Evolutionary conservation across 805 yeast species (phyloP).

Genomic region (Wickerhamomyces chambardii): DNA sequence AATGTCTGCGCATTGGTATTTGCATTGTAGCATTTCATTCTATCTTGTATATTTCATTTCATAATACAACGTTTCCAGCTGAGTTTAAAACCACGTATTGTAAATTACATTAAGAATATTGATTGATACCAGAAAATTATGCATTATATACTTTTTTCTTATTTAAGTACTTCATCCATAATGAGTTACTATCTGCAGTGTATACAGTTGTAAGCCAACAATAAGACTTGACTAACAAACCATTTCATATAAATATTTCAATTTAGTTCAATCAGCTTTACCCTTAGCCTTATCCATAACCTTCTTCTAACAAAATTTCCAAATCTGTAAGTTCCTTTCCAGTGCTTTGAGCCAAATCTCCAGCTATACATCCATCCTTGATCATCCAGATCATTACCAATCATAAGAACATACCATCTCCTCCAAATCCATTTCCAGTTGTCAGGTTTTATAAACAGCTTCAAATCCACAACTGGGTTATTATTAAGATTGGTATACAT

Average conservation of each 20-base stretch:
- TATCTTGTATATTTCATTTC: too few relatives aligned
- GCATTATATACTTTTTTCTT: too few relatives aligned
- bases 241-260: background rate
- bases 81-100: too few relatives aligned
- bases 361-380: slow-evolving; percentile 77
- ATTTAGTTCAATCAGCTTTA: background rate
- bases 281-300: slow-evolving; percentile 43
- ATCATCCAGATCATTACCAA: slow-evolving; percentile 57
- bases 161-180: too few relatives aligned
- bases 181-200: too few relatives aligned
- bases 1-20: too few relatives aligned
- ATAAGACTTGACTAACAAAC: too few relatives aligned
- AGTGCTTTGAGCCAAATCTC: slow-evolving; percentile 33
- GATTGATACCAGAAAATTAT: too few relatives aligned
- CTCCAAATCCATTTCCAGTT: slow-evolving; percentile 65
- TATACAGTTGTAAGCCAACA: too few relatives aligned
- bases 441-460: slow-evolving; percentile 37
- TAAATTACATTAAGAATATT: too few relatives aligned
- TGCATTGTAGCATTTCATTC: too few relatives aligned
- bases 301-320: slow-evolving; percentile 62
- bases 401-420: slow-evolving; percentile 68
- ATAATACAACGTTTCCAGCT: too few relatives aligned
- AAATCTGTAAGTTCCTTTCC: slow-evolving; percentile 57
- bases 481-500: slow-evolving; percentile 18
- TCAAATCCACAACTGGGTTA: slow-evolving; percentile 12